Percentiles rank a stretch among this genome's conserved stretches.
Evolutionary conservation across 1,284 basidiomycete species (phyloP).

Genomic region (Boletus mariae): DNA sequence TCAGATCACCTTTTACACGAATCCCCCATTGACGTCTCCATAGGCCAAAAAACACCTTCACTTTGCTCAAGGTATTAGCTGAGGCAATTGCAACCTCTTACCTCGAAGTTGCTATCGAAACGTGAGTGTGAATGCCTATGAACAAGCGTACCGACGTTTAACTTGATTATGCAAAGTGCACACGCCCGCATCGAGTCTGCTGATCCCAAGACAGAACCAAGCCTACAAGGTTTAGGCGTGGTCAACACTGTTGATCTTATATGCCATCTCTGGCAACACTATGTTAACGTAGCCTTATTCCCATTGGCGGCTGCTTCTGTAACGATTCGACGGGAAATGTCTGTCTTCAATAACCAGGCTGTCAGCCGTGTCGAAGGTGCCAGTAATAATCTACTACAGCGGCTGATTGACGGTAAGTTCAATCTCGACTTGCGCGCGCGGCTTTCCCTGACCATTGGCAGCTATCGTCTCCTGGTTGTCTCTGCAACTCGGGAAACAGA

Average conservation of each 20-base stretch:
- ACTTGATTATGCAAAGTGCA: constrained; percentile 46
- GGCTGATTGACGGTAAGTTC: constrained; percentile 74
- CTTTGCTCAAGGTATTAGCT: constrained; percentile 82
- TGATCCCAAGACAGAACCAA: constrained; percentile 80
- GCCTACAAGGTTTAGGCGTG: constrained; percentile 64
- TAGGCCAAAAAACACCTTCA: constrained; percentile 89
- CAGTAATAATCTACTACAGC: constrained; percentile 81
- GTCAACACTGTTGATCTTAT: constrained; percentile 84
- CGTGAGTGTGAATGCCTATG: constrained; percentile 47
- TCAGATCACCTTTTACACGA: background rate
- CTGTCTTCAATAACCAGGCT: constrained; percentile 88
- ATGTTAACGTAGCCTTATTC: constrained; percentile 86
- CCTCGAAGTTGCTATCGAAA: constrained; percentile 88
- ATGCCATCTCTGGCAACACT: constrained; percentile 96
- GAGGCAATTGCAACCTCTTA: constrained; percentile 87
- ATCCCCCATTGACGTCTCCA: background rate
- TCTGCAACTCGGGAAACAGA: constrained; percentile 83
- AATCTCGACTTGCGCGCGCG: background rate
- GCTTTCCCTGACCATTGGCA: constrained; percentile 26
- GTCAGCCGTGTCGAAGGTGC: constrained; percentile 86
- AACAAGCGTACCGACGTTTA: background rate
- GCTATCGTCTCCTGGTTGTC: constrained; percentile 70
- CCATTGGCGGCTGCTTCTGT: constrained; percentile 86
- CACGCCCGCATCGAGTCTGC: constrained; percentile 67
- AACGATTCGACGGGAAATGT: constrained; percentile 90